Conservation (phyloP, 768 basidiomycete genomes). For the Tricholoma terreum region DNA sequence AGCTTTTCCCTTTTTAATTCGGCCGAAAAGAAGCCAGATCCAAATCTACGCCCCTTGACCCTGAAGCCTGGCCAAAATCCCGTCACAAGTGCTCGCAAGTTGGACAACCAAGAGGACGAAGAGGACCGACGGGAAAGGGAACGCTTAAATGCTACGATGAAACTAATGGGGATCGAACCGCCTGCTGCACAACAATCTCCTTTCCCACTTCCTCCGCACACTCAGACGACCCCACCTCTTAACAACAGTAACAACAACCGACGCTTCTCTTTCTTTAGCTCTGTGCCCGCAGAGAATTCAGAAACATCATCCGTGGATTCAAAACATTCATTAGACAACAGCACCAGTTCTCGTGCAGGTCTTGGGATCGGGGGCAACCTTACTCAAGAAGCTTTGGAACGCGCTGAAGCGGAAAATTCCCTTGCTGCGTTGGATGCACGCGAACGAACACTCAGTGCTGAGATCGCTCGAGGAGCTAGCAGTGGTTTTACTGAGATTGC, state of each 20-base stretch:
- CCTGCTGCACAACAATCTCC: constrained; percentile 39
- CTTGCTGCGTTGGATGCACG: constrained; percentile 78
- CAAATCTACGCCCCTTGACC: constrained; percentile 67
- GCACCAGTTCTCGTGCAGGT: constrained; percentile 24
- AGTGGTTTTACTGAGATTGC: constrained; percentile 81
- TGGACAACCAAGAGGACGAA: constrained; percentile 89
- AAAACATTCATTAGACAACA: constrained; percentile 29
- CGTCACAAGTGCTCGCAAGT: constrained; percentile 65
- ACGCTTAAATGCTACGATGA: constrained; percentile 87
- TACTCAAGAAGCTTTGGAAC: constrained; percentile 74
- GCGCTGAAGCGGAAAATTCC: constrained; percentile 72
- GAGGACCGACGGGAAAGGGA: constrained; percentile 87
- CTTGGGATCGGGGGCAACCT: constrained; percentile 44
- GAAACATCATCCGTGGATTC: constrained; percentile 51
- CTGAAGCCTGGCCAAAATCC: constrained; percentile 61
- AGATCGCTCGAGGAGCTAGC: constrained; percentile 69
- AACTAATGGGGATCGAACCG: constrained; percentile 88
- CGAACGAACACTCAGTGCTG: constrained; percentile 67
- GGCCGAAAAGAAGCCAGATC: constrained; percentile 62
- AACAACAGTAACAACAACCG: constrained; percentile 35
- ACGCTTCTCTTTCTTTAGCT: constrained; percentile 76
- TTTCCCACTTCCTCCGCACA: constrained; percentile 23
- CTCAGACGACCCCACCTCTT: constrained; percentile 24
- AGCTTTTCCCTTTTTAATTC: constrained; percentile 66
- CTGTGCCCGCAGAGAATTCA: constrained; percentile 38